Percentiles rank a stretch among this genome's conserved stretches.
Evolutionary conservation across 2,329 filamentous ascomycete genomes (phyloP).

Genomic region (Madurella fahalii): DNA sequence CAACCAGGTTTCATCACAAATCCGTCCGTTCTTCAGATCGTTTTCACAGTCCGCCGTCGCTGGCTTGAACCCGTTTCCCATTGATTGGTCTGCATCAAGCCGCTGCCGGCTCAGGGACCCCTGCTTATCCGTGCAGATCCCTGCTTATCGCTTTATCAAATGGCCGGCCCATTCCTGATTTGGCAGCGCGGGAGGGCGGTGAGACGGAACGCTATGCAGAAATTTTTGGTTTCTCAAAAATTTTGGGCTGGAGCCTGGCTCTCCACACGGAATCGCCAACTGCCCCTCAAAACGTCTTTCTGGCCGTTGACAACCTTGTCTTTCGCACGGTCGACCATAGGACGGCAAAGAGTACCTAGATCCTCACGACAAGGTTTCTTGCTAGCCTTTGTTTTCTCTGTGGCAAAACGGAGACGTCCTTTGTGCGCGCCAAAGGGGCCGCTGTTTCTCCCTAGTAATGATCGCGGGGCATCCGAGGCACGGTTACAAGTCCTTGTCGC

Average conservation of each 20-base stretch:
- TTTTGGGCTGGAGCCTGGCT: too few species aligned
- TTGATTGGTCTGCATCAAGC: conserved; percentile 24
- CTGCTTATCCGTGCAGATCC: conserved; percentile 18
- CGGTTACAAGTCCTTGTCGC: background rate
- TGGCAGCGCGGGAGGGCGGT: conserved; percentile 27
- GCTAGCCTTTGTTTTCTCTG: too few species aligned
- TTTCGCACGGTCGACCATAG: too few species aligned
- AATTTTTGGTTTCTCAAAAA: background rate
- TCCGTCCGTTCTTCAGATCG: conserved; percentile 1
- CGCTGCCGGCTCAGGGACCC: conserved; percentile 20
- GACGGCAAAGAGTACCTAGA: too few species aligned
- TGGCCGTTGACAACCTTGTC: background rate
- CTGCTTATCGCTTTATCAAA: conserved; percentile 31
- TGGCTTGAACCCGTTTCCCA: conserved; percentile 20
- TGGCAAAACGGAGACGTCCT: too few species aligned
- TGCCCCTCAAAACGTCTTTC: conserved; percentile 1
- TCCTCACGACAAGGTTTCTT: too few species aligned
- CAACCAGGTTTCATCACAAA: conserved; percentile 10
- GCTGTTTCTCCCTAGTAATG: too few species aligned
- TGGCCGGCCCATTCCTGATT: conserved; percentile 7
- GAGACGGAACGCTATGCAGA: conserved; percentile 26
- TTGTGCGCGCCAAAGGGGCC: too few species aligned
- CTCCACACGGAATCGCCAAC: background rate
- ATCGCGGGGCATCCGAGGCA: background rate
- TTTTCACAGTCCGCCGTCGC: background rate